Base-by-base conservation (phyloP, 1,284 basidiomycete genomes). In the Trametes polyzona region DNA sequence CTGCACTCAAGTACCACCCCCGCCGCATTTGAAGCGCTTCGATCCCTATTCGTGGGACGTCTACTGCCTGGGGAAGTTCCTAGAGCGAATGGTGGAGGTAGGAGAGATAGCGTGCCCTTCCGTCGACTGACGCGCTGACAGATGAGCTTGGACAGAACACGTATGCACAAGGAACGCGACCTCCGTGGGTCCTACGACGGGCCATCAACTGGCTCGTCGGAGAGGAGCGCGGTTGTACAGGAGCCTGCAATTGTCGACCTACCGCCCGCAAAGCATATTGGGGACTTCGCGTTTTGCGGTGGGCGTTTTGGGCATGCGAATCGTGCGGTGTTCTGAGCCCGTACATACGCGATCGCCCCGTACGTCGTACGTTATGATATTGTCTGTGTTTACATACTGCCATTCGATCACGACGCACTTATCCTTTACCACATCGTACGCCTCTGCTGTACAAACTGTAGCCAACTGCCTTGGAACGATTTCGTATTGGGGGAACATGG, bases 11-110 rank as follows among this genome's bases (percentile, higher is more conserved):
- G 17, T 49, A 4, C 16, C 21, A 3, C 36, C 24, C 6, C 47
- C 47, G 6, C 23, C 10, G 12, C 17, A 30, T 8, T 29, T 49
- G 35, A 23, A 17, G 6, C 21, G 16, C 17, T 49, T 39, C 21
- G 47, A 49, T 19, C 47, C 47, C 9, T 49, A 49, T 36, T 49
- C 47, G 16, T 49, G 47, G 47, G 47, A 49, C 36, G 47, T 49
- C 9, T 49, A 49, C n/a, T 49, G 47, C 26, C 47, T 49, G 7
- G 47, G 47, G 21, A 11, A 49, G 9, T 17, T 49, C 0, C 19
- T 39, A 10, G 27, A 21, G 12, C 17, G 17, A 4, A 26, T 23
- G 27, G 23, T 26, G 23, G 14, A 24, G 24, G 47, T 48, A 24
- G 19, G 43, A 14, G 27, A 12, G 17, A 8, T 19, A 21, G 36